Percentiles rank a stretch among this genome's conserved stretches.
phyloP scores from a whole-genome alignment of 1,284 basidiomycete species.

The Leccinum pachyderme region DNA sequence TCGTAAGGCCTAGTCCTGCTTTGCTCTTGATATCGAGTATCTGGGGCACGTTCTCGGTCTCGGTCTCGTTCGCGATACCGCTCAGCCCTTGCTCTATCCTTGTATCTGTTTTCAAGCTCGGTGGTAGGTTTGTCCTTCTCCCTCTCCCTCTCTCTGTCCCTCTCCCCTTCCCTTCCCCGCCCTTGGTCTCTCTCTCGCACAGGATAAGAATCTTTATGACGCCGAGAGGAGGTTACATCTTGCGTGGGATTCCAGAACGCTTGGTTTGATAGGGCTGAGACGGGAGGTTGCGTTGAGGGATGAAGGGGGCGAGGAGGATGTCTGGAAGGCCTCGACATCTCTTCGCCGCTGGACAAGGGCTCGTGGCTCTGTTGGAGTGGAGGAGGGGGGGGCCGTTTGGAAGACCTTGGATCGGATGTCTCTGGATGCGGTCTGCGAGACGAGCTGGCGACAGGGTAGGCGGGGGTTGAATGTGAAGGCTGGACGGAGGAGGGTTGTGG shows the following conservation, averaged over 20 bases:
- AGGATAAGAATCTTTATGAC: conserved; percentile 20
- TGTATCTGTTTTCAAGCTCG: conserved; percentile 30
- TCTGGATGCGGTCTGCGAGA: conserved; percentile 33
- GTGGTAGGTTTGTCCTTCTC: conserved; percentile 18
- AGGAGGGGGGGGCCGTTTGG: conserved; percentile 15
- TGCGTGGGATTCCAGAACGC: conserved; percentile 26
- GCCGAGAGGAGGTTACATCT: conserved; percentile 20
- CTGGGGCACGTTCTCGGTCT: conserved; percentile 26
- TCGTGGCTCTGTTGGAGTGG: conserved; percentile 23
- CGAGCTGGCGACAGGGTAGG: conserved; percentile 20
- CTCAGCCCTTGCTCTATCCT: conserved; percentile 29
- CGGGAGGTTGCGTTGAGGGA: conserved; percentile 26
- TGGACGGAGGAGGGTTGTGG: conserved; percentile 30
- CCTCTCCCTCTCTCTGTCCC: conserved; percentile 16
- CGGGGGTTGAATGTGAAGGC: conserved; percentile 15
- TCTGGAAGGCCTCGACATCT: conserved; percentile 19
- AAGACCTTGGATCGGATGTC: conserved; percentile 22
- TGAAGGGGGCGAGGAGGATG: conserved; percentile 26
- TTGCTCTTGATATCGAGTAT: conserved; percentile 25
- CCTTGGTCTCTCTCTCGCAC: conserved; percentile 30
- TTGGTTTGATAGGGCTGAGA: conserved; percentile 20
- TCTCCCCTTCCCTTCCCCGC: conserved; percentile 5
- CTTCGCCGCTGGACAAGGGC: conserved; percentile 23
- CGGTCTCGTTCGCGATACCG: conserved; percentile 33
- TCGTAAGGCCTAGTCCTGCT: conserved; percentile 24